These are phyloP conservation scores for Cicer bijugum DNA, from an alignment of 306 rosid species.

Conservation along the genomic window DNA sequence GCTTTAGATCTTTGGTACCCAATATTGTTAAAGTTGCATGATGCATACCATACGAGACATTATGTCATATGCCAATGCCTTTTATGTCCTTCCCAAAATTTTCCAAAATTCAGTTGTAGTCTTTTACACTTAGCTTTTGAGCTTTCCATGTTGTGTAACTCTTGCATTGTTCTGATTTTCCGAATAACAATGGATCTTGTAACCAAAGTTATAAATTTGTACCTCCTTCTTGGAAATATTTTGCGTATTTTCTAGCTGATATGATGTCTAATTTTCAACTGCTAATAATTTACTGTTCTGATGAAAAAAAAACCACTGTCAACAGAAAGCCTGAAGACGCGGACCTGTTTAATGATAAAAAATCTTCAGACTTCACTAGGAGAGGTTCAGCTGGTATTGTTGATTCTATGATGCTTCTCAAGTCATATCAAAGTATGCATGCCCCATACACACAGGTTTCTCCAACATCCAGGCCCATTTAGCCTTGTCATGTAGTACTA, in stretches of 20 bases:
- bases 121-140: slow-evolving; percentile 1
- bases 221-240: slow-evolving; percentile 19
- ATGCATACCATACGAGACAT: slow-evolving; percentile 29
- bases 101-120: not conserved
- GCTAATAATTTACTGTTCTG: slow-evolving; percentile 52
- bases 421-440: slow-evolving; percentile 83
- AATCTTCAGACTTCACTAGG: slow-evolving; percentile 57
- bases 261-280: slow-evolving; percentile 45
- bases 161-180: slow-evolving; percentile 32
- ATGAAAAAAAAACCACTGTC: slow-evolving; percentile 40
- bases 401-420: slow-evolving; percentile 81
- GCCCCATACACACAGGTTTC: slow-evolving; percentile 91
- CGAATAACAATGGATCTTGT: slow-evolving; percentile 35
- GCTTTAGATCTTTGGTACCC: not conserved
- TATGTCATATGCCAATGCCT: not conserved
- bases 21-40: not conserved
- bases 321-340: slow-evolving; percentile 56
- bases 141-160: slow-evolving; percentile 20
- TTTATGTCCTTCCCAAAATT: not conserved
- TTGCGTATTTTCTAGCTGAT: slow-evolving; percentile 32
- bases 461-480: slow-evolving; percentile 43
- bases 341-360: slow-evolving; percentile 48
- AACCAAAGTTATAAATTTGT: slow-evolving; percentile 11
- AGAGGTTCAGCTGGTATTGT: slow-evolving; percentile 84
- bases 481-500: slow-evolving; percentile 31